phyloP scores from a whole-genome alignment of 768 basidiomycete genomes.

The Tylopilus felleus region DNA sequence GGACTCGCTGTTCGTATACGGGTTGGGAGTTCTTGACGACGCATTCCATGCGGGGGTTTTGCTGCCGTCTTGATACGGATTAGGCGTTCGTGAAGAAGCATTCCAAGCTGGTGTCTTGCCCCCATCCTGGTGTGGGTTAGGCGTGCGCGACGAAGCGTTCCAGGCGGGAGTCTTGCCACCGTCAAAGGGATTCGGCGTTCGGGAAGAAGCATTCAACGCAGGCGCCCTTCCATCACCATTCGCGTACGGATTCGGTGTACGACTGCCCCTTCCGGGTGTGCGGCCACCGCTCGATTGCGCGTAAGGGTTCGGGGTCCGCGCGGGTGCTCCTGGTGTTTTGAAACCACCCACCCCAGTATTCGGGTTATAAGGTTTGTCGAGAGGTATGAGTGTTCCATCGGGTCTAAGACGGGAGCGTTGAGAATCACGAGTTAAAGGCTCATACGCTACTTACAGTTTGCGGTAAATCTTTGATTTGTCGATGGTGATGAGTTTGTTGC shows the following conservation, averaged over 20 bases:
- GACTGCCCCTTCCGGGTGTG: constrained; percentile 41
- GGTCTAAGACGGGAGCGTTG: constrained; percentile 38
- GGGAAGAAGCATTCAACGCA: constrained; percentile 59
- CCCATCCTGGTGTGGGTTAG: constrained; percentile 48
- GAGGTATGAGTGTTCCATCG: constrained; percentile 51
- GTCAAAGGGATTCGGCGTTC: constrained; percentile 71
- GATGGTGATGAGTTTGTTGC: constrained; percentile 85
- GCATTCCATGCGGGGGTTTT: constrained; percentile 19
- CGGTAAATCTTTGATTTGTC: constrained; percentile 75
- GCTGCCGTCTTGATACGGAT: constrained; percentile 39
- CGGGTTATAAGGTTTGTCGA: constrained; percentile 39
- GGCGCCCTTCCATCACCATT: constrained; percentile 57
- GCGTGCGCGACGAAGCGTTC: constrained; percentile 48
- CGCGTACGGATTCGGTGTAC: constrained; percentile 69
- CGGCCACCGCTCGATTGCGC: constrained; percentile 37
- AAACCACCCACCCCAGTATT: constrained; percentile 20
- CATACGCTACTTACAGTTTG: constrained; percentile 54
- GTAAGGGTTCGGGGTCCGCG: constrained; percentile 46
- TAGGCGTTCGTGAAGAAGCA: constrained; percentile 50
- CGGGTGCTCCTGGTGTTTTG: constrained; percentile 39
- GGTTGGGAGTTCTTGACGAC: constrained; percentile 50
- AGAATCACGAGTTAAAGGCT: constrained; percentile 1
- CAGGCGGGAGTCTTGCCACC: constrained; percentile 70
- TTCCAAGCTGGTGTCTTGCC: constrained; percentile 53
- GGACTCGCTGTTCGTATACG: constrained; percentile 34